Conservation (phyloP, 305 asterid genomes). For the Coffea humblotiana region DNA sequence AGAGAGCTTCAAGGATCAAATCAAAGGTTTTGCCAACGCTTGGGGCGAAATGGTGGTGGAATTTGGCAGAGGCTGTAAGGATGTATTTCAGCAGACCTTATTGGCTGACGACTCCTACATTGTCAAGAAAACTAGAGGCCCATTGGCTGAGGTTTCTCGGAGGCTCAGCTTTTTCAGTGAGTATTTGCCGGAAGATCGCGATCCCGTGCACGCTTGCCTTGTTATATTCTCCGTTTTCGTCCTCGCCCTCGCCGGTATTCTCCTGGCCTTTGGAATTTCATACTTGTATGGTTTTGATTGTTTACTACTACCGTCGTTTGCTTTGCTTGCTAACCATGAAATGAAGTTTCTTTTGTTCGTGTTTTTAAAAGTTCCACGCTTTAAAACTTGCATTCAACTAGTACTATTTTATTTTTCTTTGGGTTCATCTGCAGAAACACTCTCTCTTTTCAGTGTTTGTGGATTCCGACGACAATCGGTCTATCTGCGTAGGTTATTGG, state of each 20-base stretch:
- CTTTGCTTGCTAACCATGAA: not conserved
- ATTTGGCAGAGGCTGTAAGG: constrained; percentile 68
- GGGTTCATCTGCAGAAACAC: too few species aligned
- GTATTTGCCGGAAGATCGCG: constrained; percentile 86
- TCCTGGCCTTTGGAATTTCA: not conserved
- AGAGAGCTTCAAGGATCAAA: constrained; percentile 79
- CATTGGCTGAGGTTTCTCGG: constrained; percentile 52
- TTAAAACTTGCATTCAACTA: too few species aligned
- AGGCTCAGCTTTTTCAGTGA: constrained; percentile 62
- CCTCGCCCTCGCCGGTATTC: constrained; percentile 68
- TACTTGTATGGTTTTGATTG: not conserved
- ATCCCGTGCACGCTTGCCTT: constrained; percentile 75
- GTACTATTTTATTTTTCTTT: too few species aligned
- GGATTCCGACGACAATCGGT: not conserved
- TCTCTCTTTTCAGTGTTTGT: not conserved
- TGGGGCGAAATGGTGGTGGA: constrained; percentile 81
- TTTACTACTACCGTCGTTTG: not conserved
- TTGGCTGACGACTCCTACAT: constrained; percentile 78
- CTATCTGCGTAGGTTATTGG: not conserved
- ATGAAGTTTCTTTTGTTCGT: not conserved
- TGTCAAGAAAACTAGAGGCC: constrained; percentile 52
- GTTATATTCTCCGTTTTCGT: constrained; percentile 61
- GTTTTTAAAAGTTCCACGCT: not conserved
- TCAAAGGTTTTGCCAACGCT: constrained; percentile 72
- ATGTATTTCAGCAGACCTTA: constrained; percentile 70